Percentiles rank a stretch among this genome's conserved stretches.
These are phyloP conservation scores for Phytophthora sp. DNA, from an alignment of 352 stramenopile genomes.

Conservation along the genomic window DNA sequence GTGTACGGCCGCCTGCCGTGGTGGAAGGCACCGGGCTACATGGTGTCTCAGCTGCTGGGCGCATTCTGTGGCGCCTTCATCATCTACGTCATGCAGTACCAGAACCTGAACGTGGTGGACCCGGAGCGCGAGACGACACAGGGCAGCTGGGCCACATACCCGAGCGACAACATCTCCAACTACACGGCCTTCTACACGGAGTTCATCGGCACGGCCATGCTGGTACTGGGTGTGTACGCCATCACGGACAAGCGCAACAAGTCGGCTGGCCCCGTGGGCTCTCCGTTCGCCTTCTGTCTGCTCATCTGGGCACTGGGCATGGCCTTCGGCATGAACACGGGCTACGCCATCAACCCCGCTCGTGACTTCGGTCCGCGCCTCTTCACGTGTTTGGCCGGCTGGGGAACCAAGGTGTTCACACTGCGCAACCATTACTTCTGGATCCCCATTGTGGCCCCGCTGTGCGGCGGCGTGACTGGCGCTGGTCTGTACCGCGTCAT, in stretches of 20 bases:
- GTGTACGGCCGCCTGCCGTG: constrained; percentile 48
- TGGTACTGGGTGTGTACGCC: constrained; percentile 53
- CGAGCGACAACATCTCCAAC: constrained; percentile 44
- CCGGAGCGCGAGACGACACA: constrained; percentile 46
- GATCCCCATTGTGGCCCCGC: constrained; percentile 46
- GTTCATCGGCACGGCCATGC: constrained; percentile 57
- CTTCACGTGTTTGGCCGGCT: constrained; percentile 44
- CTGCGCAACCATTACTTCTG: constrained; percentile 54
- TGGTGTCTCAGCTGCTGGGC: constrained; percentile 46
- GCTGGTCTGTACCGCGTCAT: constrained; percentile 36
- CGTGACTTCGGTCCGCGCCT: constrained; percentile 49
- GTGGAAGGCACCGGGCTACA: constrained; percentile 51
- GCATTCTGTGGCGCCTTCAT: constrained; percentile 45
- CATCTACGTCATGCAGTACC: constrained; percentile 57
- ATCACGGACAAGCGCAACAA: constrained; percentile 56
- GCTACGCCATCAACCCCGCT: constrained; percentile 63
- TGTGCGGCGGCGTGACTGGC: constrained; percentile 37
- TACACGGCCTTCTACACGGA: constrained; percentile 60
- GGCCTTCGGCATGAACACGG: constrained; percentile 46
- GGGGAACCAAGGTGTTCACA: constrained; percentile 50
- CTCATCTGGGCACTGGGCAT: constrained; percentile 62
- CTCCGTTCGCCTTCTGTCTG: constrained; percentile 44
- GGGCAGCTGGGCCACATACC: constrained; percentile 53
- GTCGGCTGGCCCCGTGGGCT: constrained; percentile 33
- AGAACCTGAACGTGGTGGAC: constrained; percentile 49